A percentile compares a stretch with the other conserved stretches of the same genome.
These are phyloP conservation scores for Medicago arabica DNA, from an alignment of 306 rosid genomes.

Conservation along the genomic window DNA sequence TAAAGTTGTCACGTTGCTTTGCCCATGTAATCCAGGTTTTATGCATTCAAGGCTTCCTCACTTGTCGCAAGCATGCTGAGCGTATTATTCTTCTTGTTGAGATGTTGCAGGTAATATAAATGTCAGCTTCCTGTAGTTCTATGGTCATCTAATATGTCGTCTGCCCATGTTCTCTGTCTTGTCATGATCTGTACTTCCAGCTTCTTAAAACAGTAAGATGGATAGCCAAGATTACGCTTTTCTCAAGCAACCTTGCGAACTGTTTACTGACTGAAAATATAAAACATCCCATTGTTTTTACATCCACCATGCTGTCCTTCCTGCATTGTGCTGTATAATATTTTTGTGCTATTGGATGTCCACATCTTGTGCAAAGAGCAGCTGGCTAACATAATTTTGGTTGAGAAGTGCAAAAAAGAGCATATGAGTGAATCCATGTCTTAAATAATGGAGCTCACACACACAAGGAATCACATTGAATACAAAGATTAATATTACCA, in stretches of 20 bases:
- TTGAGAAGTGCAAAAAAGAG: background rate
- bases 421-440: background rate
- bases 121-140: conserved; percentile 32
- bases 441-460: background rate
- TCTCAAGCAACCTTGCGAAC: conserved; percentile 24
- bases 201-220: conserved; percentile 11
- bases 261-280: conserved; percentile 32
- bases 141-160: conserved; percentile 15
- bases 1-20: conserved; percentile 38
- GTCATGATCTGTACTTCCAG: conserved; percentile 22
- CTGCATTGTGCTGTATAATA: conserved; percentile 1
- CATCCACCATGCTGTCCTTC: conserved; percentile 29
- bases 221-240: conserved; percentile 14
- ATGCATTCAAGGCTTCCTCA: conserved; percentile 99
- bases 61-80: conserved; percentile 99
- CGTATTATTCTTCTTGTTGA: conserved; percentile 98
- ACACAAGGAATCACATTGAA: background rate
- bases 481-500: background rate
- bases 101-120: conserved; percentile 91
- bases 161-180: conserved; percentile 12
- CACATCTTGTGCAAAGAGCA: conserved; percentile 11
- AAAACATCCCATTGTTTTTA: conserved; percentile 32
- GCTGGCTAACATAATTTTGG: background rate
- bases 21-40: conserved; percentile 69
- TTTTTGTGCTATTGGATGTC: conserved; percentile 7